phyloP scores from a whole-genome alignment of 2,329 filamentous ascomycete genomes.

The Talaromyces rugulosus region DNA sequence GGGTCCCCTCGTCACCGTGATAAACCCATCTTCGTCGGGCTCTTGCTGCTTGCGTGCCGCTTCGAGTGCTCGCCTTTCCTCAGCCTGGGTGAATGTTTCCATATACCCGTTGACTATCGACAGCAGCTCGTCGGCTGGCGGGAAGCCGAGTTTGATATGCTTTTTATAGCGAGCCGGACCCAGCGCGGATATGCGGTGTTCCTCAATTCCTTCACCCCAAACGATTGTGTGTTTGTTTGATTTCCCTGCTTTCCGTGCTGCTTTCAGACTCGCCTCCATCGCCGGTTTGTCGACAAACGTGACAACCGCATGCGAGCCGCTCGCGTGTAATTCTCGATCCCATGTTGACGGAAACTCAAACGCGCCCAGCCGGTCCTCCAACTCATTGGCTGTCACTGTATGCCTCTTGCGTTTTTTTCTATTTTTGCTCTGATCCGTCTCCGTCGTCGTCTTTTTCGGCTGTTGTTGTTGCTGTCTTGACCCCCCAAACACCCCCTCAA shows the following conservation, averaged over 20 bases:
- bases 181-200: conserved; percentile 51
- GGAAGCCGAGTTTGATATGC: conserved; percentile 70
- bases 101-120: conserved; percentile 80
- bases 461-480: not conserved
- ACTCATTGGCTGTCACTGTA: conserved; percentile 46
- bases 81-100: conserved; percentile 64
- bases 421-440: conserved; percentile 15
- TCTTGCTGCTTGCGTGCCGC: conserved; percentile 64
- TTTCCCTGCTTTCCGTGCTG: conserved; percentile 55
- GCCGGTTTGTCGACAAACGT: conserved; percentile 79
- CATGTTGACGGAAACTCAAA: conserved; percentile 66
- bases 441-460: not conserved
- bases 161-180: conserved; percentile 53
- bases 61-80: conserved; percentile 62
- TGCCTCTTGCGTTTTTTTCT: conserved; percentile 58
- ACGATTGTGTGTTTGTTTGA: conserved; percentile 40
- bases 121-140: conserved; percentile 64
- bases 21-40: conserved; percentile 91
- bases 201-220: conserved; percentile 64
- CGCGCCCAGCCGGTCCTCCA: conserved; percentile 54
- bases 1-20: conserved; percentile 81
- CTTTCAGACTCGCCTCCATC: conserved; percentile 71
- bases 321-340: conserved; percentile 65
- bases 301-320: conserved; percentile 75
- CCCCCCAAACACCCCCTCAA: conserved; percentile 54